Conservation (phyloP, 345 rosid genomes). For the Sisymbrium irio region DNA sequence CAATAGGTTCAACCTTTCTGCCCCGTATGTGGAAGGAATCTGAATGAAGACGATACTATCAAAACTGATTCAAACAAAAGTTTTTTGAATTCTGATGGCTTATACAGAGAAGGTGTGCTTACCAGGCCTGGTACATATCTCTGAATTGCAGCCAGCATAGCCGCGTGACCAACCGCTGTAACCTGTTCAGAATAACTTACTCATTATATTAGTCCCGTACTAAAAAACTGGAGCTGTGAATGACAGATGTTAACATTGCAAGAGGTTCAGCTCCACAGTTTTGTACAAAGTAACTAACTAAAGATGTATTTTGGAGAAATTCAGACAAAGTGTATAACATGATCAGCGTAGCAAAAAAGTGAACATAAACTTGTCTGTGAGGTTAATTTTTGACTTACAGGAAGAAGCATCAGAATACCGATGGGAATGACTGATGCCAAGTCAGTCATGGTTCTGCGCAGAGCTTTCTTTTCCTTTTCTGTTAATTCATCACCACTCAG, state of each 20-base stretch:
- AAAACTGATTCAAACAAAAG: background rate
- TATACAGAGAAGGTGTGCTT: slow-evolving; percentile 27
- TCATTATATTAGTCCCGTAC: background rate
- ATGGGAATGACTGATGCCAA: slow-evolving; percentile 96
- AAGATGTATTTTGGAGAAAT: background rate
- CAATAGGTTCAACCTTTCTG: slow-evolving; percentile 85
- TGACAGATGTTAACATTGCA: slow-evolving; percentile 14
- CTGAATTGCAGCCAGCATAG: slow-evolving; percentile 94
- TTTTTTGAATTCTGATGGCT: background rate
- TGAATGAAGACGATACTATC: slow-evolving; percentile 36
- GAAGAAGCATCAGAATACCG: slow-evolving; percentile 94
- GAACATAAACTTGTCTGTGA: background rate
- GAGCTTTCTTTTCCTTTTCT: slow-evolving; percentile 75
- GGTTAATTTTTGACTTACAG: slow-evolving; percentile 57
- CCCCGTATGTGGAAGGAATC: slow-evolving; percentile 95
- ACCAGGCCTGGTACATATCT: slow-evolving; percentile 89
- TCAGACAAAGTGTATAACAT: background rate
- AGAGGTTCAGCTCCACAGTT: background rate
- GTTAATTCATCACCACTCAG: slow-evolving; percentile 87
- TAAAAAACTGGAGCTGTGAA: background rate
- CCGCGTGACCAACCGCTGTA: slow-evolving; percentile 98
- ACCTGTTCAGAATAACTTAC: slow-evolving; percentile 47
- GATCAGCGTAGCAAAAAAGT: background rate
- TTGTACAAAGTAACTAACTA: slow-evolving; percentile 10
- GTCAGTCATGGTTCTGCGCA: slow-evolving; percentile 84